Evolutionary conservation across 176 grass and related monocot species (phyloP), one percentile per base, ranked within the genome.

Genomic region (Juncus inflexus): DNA sequence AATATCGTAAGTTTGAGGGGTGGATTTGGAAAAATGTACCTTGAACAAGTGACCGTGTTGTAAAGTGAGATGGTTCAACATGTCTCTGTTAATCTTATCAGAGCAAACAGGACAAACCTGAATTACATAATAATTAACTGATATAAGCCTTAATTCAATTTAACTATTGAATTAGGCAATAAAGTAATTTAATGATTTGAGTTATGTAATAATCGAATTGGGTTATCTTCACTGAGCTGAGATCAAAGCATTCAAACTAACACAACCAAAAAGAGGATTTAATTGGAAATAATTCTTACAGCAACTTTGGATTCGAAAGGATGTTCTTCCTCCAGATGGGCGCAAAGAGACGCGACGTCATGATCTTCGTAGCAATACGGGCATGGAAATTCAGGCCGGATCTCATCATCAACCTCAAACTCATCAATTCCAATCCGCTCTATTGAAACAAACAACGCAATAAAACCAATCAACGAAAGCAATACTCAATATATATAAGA

Each of bases 301-400:
- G 92, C 88, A 43, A 79, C 67, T 62, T 82, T 84, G 9, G 88
- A 84, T 45, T 99, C 94, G 49, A 86, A 97, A 15, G 83, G 85
- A 70, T 99, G 94, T 3, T 97, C 94, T 64, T 99, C 94, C 79
- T 89, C 94, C 12, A 99, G 83, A 81, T 99, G 94, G 9, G 72
- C 77, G 62, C 85, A 84, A 42, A 92, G 80, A 57, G 94, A 92
- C 14, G 68, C 61, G 71, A 89, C 72, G 40, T 99, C 94, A 73
- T 99, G 83, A 71, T 92, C 94, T 60, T 89, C 94, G 80, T 92
- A 99, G 94, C 94, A 99, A 83, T 92, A 92, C 6, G 94, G 94
- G 75, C 94, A 99, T 2, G 88, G 60, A 40, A 92, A 89, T 67
- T 99, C 94, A 4, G 80, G 83, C 61, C 83, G 86, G 51, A 58